Base-by-base conservation (phyloP, 306 rosid genomes). In the Pyrus communis region DNA sequence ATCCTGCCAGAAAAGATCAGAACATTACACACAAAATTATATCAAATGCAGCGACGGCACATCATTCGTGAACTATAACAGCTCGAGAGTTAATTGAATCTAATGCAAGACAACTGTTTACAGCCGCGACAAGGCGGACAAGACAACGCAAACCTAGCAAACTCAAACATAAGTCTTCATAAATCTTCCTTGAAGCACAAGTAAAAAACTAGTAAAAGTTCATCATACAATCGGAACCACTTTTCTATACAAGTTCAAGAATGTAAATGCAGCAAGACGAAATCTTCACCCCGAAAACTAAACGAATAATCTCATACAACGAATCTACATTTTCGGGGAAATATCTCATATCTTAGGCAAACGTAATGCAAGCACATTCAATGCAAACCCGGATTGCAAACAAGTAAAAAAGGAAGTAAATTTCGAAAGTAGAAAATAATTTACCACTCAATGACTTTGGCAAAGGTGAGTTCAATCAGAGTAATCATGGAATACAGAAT, bases 401-500 rank as follows among this genome's bases (percentile, higher is more conserved):
- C 13, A 23, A 19, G 35, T 35, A 11, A 11, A 4, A 54, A 65
- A 38, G 21, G 55, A 38, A 49, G 35, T 45, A 25, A 2, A 15
- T 28, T 30, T 42, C 9, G 19, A 75, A 25, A 71, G 21, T 14
- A 54, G 31, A 71, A 35, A 21, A 65, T 33, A 45, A 27, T 14
- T 72, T 86, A 96, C 99, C 99, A 96, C 79, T 93, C 98, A 80
- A 96, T 85, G 51, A 88, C 54, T 80, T 88, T 96, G 78, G 86
- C 85, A 79, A 96, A 93, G 64, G 99, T 96, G 73, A 96, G 97
- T 84, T 96, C 99, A 77, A 91, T 75, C 64, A 96, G 93, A 7
- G 99, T 96, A 73, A 96, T 91, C 91, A 96, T 58, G 51, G 99
- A 96, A 78, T 96, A 88, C 9, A 96, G 96, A 79, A 96, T 90